Evolutionary conservation across 495 filamentous ascomycete species (phyloP).

Genomic region (Acidiella bohemica): DNA sequence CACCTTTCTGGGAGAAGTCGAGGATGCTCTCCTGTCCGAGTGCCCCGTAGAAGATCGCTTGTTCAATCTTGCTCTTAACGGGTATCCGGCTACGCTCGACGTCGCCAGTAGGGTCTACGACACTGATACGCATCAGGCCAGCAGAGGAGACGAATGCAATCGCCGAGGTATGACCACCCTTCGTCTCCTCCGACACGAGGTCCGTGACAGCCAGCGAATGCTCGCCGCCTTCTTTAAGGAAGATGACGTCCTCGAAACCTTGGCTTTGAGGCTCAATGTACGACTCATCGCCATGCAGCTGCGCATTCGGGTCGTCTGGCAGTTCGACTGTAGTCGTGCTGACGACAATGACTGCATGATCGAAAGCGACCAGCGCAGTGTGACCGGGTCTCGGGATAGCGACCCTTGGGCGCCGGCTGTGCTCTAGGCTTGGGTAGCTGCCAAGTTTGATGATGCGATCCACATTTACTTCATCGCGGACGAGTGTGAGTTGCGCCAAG

Average conservation of each 20-base stretch:
- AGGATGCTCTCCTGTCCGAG: constrained; percentile 65
- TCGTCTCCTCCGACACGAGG: constrained; percentile 29
- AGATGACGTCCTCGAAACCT: constrained; percentile 69
- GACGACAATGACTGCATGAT: constrained; percentile 58
- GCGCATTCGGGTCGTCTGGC: constrained; percentile 43
- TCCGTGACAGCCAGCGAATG: constrained; percentile 45
- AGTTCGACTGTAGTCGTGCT: constrained; percentile 50
- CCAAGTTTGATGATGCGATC: constrained; percentile 46
- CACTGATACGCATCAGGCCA: constrained; percentile 64
- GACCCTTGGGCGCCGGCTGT: constrained; percentile 47
- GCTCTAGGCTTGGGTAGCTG: constrained; percentile 37
- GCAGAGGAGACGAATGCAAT: constrained; percentile 65
- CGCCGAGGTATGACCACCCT: constrained; percentile 39
- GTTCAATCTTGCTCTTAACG: constrained; percentile 78
- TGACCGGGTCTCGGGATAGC: constrained; percentile 61
- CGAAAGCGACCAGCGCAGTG: constrained; percentile 72
- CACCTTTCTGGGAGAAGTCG: constrained; percentile 52
- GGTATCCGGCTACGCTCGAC: constrained; percentile 41
- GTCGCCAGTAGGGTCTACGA: constrained; percentile 33
- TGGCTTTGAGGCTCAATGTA: constrained; percentile 36
- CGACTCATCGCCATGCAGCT: constrained; percentile 53
- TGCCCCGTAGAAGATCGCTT: constrained; percentile 82
- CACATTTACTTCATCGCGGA: constrained; percentile 25
- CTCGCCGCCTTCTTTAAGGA: constrained; percentile 49
- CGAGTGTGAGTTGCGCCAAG: constrained; percentile 31